A percentile compares a stretch with the other conserved stretches of the same genome.
Conservation (phyloP, 164 flowering plant species). For the Liquidambar formosana region DNA sequence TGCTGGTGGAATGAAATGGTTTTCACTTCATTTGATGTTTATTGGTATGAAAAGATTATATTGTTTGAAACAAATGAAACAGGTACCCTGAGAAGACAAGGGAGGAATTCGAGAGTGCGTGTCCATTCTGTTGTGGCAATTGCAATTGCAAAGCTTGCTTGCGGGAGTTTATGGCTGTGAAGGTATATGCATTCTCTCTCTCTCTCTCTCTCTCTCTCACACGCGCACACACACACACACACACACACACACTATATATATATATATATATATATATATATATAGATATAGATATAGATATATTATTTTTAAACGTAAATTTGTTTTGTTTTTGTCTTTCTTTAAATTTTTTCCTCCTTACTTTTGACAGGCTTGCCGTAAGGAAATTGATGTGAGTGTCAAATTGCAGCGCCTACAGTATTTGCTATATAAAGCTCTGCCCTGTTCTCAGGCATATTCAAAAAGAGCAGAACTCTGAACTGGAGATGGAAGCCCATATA, state of each 20-base stretch:
- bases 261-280: no score
- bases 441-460: conserved; percentile 17
- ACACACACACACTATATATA: no score
- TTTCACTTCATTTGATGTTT: neutral
- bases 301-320: no score
- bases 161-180: conserved; percentile 26
- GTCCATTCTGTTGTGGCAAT: conserved; percentile 74
- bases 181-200: conserved; percentile 28
- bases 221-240: no score
- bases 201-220: neutral
- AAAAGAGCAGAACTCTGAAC: conserved; percentile 7
- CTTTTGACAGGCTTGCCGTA: neutral
- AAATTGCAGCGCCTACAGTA: conserved; percentile 11
- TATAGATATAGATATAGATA: no score
- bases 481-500: conserved; percentile 9
- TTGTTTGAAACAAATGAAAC: conserved; percentile 17
- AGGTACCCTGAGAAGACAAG: conserved; percentile 70
- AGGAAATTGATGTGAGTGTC: neutral
- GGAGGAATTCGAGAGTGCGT: conserved; percentile 48
- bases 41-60: neutral
- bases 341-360: neutral
- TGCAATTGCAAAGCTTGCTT: conserved; percentile 88
- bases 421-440: conserved; percentile 12
- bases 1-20: neutral
- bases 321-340: no score